Percentiles rank a stretch among this genome's conserved stretches.
These are phyloP conservation scores for Brasilioporus rufonigricans DNA, from an alignment of 768 basidiomycete genomes.

Conservation along the genomic window DNA sequence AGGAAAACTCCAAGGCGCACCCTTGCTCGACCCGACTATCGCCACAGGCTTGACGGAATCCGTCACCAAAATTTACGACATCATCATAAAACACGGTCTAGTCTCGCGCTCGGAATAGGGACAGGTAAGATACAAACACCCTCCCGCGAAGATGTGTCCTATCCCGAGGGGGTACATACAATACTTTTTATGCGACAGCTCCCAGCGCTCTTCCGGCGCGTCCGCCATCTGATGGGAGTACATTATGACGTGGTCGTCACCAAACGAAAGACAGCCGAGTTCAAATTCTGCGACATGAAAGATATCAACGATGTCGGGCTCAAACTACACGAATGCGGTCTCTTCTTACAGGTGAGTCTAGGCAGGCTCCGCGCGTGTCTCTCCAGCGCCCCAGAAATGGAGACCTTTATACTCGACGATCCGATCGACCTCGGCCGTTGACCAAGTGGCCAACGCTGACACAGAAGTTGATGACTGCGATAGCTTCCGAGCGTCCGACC, in stretches of 20 bases:
- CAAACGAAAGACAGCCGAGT: neutral
- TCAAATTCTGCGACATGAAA: neutral
- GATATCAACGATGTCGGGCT: neutral
- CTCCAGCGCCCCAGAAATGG: neutral
- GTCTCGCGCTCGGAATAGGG: neutral
- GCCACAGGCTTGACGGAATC: neutral
- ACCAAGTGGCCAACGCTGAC: neutral
- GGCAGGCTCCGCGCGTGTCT: neutral
- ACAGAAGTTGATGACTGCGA: neutral
- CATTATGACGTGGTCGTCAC: neutral
- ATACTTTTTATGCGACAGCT: neutral
- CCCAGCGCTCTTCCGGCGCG: neutral
- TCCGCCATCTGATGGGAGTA: neutral
- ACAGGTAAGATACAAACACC: neutral
- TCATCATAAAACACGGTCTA: neutral
- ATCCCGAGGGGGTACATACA: neutral
- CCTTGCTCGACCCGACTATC: neutral
- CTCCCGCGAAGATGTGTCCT: neutral
- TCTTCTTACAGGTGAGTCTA: neutral
- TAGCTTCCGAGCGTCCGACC: neutral
- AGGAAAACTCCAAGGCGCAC: neutral
- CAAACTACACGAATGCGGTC: neutral
- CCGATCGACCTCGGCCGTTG: neutral
- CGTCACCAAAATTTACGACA: neutral
- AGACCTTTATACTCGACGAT: neutral